Evolutionary conservation across 1,139 yeast genomes (phyloP).

Genomic region (Geotrichum klebahnii): DNA sequence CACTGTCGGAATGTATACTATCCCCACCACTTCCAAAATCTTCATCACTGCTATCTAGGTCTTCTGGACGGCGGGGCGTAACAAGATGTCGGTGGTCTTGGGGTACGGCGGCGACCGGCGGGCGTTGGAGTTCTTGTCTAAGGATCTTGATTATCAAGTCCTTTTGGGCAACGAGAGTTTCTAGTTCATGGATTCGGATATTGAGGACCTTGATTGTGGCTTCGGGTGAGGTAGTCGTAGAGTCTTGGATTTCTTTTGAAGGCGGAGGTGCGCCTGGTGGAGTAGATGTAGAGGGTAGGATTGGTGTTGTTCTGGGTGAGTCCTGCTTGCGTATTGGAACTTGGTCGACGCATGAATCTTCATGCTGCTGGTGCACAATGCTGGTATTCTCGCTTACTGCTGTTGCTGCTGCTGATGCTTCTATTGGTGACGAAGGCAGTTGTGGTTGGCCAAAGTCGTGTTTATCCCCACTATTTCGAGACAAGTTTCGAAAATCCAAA

Average conservation of each 20-base stretch:
- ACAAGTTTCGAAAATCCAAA: not conserved
- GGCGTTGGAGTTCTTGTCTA: slow-evolving; percentile 7
- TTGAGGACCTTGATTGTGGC: slow-evolving; percentile 1
- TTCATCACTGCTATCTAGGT: no score
- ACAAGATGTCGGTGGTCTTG: no score
- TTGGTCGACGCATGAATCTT: not conserved
- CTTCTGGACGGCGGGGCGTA: no score
- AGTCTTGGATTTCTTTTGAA: no score
- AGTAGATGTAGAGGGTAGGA: not conserved
- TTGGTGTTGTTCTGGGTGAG: not conserved
- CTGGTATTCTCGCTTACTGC: not conserved
- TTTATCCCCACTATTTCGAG: not conserved
- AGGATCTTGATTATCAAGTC: slow-evolving; percentile 8
- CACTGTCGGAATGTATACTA: no score
- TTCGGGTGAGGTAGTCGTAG: not conserved
- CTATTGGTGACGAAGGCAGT: not conserved
- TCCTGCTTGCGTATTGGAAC: not conserved
- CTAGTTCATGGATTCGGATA: slow-evolving; percentile 14
- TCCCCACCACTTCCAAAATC: no score
- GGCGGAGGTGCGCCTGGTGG: no score
- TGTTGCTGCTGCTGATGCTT: not conserved
- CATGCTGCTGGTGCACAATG: not conserved
- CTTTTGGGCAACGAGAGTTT: slow-evolving; percentile 15
- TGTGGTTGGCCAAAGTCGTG: not conserved
- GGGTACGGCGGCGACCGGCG: no score